Conservation (phyloP, 2,329 filamentous ascomycete genomes). For the Macrophomina tecta region DNA sequence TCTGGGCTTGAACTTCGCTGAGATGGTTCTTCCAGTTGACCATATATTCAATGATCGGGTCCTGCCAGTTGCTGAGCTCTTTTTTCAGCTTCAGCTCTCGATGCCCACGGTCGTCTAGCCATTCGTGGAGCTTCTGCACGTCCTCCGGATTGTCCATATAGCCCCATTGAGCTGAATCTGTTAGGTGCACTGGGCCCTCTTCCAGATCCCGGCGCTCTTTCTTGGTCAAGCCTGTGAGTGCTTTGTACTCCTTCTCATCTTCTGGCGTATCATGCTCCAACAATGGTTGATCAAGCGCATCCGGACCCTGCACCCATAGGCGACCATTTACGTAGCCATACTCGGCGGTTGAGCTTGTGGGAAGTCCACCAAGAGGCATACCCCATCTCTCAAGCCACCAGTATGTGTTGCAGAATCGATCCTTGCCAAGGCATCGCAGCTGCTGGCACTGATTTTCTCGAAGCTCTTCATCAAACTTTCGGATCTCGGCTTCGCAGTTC, state of each 20-base stretch:
- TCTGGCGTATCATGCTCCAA: conserved; percentile 78
- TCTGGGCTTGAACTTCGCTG: conserved; percentile 56
- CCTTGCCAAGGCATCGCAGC: conserved; percentile 86
- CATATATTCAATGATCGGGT: conserved; percentile 81
- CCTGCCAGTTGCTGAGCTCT: conserved; percentile 77
- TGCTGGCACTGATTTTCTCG: conserved; percentile 93
- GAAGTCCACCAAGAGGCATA: conserved; percentile 92
- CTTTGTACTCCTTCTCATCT: conserved; percentile 66
- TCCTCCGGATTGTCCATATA: conserved; percentile 84
- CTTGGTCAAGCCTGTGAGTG: conserved; percentile 71
- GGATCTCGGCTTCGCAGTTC: conserved; percentile 84
- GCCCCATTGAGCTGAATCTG: conserved; percentile 82
- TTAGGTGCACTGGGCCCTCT: conserved; percentile 81
- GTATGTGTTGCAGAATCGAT: conserved; percentile 97
- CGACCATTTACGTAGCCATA: conserved; percentile 93
- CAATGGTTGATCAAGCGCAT: conserved; percentile 82
- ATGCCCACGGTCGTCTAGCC: conserved; percentile 85
- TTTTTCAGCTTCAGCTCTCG: conserved; percentile 89
- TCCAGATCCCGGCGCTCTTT: conserved; percentile 84
- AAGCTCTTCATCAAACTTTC: conserved; percentile 85
- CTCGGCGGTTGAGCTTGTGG: conserved; percentile 82
- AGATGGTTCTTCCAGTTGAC: conserved; percentile 77
- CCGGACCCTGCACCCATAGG: conserved; percentile 95
- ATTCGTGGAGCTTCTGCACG: conserved; percentile 79
- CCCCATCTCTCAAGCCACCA: conserved; percentile 99